A percentile compares a stretch with the other conserved stretches of the same genome.
Evolutionary conservation across 1,284 basidiomycete species (phyloP).

Genomic region (Xerocomus tenax): DNA sequence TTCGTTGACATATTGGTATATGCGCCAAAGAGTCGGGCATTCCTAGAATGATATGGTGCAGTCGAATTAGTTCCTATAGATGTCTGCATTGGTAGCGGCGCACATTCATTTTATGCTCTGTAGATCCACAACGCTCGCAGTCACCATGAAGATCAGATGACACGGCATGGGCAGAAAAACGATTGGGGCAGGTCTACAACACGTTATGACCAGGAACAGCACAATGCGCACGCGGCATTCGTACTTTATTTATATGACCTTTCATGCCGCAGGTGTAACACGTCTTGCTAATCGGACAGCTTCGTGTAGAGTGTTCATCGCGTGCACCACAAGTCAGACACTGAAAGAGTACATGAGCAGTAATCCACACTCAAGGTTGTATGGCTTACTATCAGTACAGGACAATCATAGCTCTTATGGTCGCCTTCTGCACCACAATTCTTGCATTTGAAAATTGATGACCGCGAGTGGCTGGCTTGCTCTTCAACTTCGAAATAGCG

Average conservation of each 20-base stretch:
- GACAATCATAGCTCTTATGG: conserved; percentile 56
- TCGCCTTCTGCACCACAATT: conserved; percentile 63
- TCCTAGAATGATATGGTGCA: conserved; percentile 42
- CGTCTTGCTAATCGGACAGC: conserved; percentile 77
- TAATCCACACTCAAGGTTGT: conserved; percentile 1
- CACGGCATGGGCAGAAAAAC: conserved; percentile 30
- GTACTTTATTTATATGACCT: conserved; percentile 72
- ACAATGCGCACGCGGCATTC: not conserved
- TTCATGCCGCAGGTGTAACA: conserved; percentile 84
- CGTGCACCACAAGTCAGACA: conserved; percentile 82
- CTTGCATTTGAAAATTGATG: conserved; percentile 54
- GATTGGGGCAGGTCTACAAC: conserved; percentile 68
- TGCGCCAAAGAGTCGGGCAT: conserved; percentile 82
- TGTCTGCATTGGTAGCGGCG: conserved; percentile 22
- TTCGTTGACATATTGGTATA: conserved; percentile 69
- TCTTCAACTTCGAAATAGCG: conserved; percentile 56
- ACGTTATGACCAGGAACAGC: conserved; percentile 3
- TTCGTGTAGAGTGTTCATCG: conserved; percentile 74
- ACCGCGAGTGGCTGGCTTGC: conserved; percentile 32
- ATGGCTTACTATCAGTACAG: conserved; percentile 55
- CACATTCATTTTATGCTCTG: conserved; percentile 62
- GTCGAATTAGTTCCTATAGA: not conserved
- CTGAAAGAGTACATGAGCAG: conserved; percentile 34
- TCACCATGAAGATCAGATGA: conserved; percentile 36
- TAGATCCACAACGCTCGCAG: conserved; percentile 72